Conservation (phyloP, 2,329 filamentous ascomycete species). For the Botrytis elliptica region DNA sequence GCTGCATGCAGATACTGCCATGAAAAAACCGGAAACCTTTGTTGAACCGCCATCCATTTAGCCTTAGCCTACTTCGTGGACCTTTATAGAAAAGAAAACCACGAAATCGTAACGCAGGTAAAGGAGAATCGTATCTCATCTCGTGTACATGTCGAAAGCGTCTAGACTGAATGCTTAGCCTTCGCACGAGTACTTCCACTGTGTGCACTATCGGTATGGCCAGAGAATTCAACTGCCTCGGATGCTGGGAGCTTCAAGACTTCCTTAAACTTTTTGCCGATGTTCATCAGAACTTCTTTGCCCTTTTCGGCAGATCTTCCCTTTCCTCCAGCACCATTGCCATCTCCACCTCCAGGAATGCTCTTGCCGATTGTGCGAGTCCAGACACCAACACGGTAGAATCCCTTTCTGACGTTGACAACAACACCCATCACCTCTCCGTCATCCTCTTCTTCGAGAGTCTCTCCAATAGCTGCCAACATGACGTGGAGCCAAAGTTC, state of each 20-base stretch:
- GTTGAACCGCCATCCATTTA: slow-evolving; percentile 22
- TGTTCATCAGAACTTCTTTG: slow-evolving; percentile 77
- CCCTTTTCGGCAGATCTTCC: slow-evolving; percentile 78
- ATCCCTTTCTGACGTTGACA: slow-evolving; percentile 96
- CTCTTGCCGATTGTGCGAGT: slow-evolving; percentile 89
- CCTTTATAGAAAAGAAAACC: neutral
- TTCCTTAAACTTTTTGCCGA: slow-evolving; percentile 91
- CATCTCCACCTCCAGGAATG: slow-evolving; percentile 72
- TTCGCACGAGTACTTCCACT: slow-evolving; percentile 92
- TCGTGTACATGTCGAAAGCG: neutral
- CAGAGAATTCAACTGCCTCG: slow-evolving; percentile 90
- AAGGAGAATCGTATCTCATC: slow-evolving; percentile 18
- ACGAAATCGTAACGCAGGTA: slow-evolving; percentile 10
- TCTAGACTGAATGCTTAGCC: slow-evolving; percentile 84
- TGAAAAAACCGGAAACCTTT: slow-evolving; percentile 27
- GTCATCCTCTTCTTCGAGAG: slow-evolving; percentile 93
- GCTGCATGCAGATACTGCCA: slow-evolving; percentile 30
- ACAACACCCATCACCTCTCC: slow-evolving; percentile 99
- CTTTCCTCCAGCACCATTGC: slow-evolving; percentile 72
- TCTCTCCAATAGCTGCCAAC: slow-evolving; percentile 95
- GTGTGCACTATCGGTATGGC: slow-evolving; percentile 91
- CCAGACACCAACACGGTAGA: slow-evolving; percentile 97
- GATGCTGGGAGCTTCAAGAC: slow-evolving; percentile 74
- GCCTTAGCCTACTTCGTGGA: slow-evolving; percentile 13
- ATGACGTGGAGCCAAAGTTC: slow-evolving; percentile 96